A percentile compares a stretch with the other conserved stretches of the same genome.
Conservation (phyloP, 805 yeast species). For the Metschnikowia continentalis region DNA sequence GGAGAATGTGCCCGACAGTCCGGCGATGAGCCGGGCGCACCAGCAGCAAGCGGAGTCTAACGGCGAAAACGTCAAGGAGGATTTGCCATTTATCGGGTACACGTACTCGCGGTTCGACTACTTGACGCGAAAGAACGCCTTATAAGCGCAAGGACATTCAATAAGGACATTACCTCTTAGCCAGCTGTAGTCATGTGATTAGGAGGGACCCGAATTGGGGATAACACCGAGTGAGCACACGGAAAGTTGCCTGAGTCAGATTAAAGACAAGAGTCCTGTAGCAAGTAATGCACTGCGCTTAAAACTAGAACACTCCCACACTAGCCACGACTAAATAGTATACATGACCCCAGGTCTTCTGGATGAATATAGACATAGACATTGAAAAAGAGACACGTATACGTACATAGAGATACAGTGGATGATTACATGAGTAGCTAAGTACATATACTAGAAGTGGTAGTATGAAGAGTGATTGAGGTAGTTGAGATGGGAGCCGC, state of each 20-base stretch:
- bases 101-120: conserved; percentile 94
- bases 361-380: too few relatives aligned
- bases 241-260: not conserved
- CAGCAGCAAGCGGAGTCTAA: conserved; percentile 55
- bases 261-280: not conserved
- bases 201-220: not conserved
- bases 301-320: not conserved
- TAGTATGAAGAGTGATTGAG: too few relatives aligned
- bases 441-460: too few relatives aligned
- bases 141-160: conserved; percentile 15
- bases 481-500: not conserved
- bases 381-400: too few relatives aligned
- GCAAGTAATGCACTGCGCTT: not conserved
- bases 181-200: not conserved
- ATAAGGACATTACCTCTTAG: not conserved
- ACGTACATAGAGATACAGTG: too few relatives aligned
- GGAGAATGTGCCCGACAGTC: conserved; percentile 91
- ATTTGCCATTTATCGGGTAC: conserved; percentile 94
- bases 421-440: too few relatives aligned
- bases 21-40: conserved; percentile 53
- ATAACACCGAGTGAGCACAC: not conserved
- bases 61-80: conserved; percentile 61
- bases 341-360: too few relatives aligned
- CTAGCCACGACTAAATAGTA: not conserved
- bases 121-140: conserved; percentile 70